Percentiles rank a stretch among this genome's conserved stretches.
Evolutionary conservation across 176 grass and related monocot species (phyloP).

Genomic region (Bolboschoenus planiculmis): DNA sequence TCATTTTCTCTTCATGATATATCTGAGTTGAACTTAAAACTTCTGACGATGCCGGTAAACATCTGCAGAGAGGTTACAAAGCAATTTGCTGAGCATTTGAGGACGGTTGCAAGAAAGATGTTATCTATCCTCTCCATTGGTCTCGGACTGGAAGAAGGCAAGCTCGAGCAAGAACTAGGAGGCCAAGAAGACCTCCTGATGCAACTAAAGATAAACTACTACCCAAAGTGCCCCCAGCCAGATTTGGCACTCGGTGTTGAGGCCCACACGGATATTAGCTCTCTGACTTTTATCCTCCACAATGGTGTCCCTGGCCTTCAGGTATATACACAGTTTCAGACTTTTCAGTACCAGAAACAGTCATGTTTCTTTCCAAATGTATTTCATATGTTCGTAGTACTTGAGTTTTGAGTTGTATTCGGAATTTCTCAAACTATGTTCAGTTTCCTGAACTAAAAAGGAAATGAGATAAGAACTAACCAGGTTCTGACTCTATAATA

Average conservation of each 20-base stretch:
- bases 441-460: neutral
- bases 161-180: slow-evolving; percentile 36
- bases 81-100: slow-evolving; percentile 32
- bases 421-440: neutral
- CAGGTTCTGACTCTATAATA: neutral
- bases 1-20: no score
- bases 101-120: slow-evolving; percentile 36
- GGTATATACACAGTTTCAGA: neutral
- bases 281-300: slow-evolving; percentile 87
- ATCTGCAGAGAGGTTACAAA: slow-evolving; percentile 36
- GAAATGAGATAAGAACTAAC: neutral
- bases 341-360: neutral
- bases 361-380: neutral
- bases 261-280: slow-evolving; percentile 82
- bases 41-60: neutral
- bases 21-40: neutral
- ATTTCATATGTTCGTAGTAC: neutral
- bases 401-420: neutral
- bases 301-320: slow-evolving; percentile 77
- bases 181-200: slow-evolving; percentile 39
- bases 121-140: slow-evolving; percentile 64
- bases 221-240: slow-evolving; percentile 77
- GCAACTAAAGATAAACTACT: slow-evolving; percentile 97
- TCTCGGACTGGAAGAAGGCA: slow-evolving; percentile 16
- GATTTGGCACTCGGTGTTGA: slow-evolving; percentile 79